Base-by-base conservation (phyloP, 2,329 filamentous ascomycete species). In the Fusarium concolor region DNA sequence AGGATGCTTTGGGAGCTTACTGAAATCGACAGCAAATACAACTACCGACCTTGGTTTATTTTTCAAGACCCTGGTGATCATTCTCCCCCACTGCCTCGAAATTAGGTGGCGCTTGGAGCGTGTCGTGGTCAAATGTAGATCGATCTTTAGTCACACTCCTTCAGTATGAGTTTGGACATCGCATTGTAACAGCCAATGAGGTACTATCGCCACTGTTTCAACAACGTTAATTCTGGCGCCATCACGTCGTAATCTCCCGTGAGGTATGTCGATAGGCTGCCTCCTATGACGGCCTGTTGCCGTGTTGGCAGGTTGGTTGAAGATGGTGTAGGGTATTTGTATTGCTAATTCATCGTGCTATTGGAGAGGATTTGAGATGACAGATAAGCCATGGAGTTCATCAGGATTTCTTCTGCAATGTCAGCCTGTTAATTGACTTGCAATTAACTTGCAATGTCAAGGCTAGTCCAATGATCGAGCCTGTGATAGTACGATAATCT, bases 31-130 rank as follows among this genome's bases (percentile, higher is more conserved):
- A 49, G 5, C 7, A 38, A 29, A 61, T 43, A 33, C 20, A 55
- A 49, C 55, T 55, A 38, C 47, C 24, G 26, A 29, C 18, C 45
- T 52, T 45, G 42, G 6, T 58, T 45, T 38, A 5, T 42, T 17
- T n/a, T 5, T 22, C 17, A 31, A 42, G 47, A 60, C 63, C 53
- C 52, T 52, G 41, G 22, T 39, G 20, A 41, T 53, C 55, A 39
- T 44, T 60, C 18, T 44, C 37, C 44, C 54, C 62, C 54, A 52
- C 51, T 41, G 49, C 41, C 53, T 67, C 17, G 53, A 54, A 71
- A 71, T 67, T 71, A 62, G 42, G 68, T 72, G 64, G 71, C 68
- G 71, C 52, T 53, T 55, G 52, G 42, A 55, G 51, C 56, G 54
- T 56, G 10, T 45, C 37, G 18, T 39, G 26, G 39, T 22, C 35